Evolutionary conservation across 2,329 filamentous ascomycete species (phyloP), one percentile per base, ranked within the genome.

Genomic region (Diaporthe aspalathi): DNA sequence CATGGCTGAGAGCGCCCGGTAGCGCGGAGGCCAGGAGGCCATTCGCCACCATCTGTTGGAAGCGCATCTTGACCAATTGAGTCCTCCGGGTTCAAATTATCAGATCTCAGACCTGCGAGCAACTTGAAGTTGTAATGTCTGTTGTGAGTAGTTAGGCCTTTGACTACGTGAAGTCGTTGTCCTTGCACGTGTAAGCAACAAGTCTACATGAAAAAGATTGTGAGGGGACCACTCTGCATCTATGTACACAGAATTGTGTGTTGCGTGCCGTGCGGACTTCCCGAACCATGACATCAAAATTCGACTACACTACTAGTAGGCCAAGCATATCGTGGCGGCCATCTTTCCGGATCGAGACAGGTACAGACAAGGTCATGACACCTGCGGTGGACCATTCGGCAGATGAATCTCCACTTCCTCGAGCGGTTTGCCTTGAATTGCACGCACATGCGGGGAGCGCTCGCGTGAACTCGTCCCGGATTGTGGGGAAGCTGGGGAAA

Each of bases 281-380:
- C 54, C 54, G 54, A 43, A 22, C 54, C 54, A 57, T 57, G 54
- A 24, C n/a, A 57, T n/a, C n/a, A n/a, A n/a, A n/a, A n/a, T 57
- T 40, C n/a, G 20, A 43, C 54, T 22, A 43, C n/a, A 22, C 35
- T 5, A n/a, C n/a, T n/a, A n/a, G n/a, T n/a, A 22, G 35, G n/a
- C 54, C 38, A 60, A 60, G 54, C 20, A 20, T 22, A 60, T 60
- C 54, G 54, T 22, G 38, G 38, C 35, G 38, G 22, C 54, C 16
- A 43, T 27, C 54, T 43, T 43, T 27, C 54, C 54, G 16, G 43
- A 60, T 60, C 22, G 35, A 43, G 54, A 43, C 54, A 60, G 54
- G 38, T 20, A 60, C 54, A 38, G 9, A 60, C 22, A 43, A 40
- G 35, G 27, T 5, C 11, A 43, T 57, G 54, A 53, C 22, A 20